Percentiles rank a stretch among this genome's conserved stretches.
phyloP scores from a whole-genome alignment of 495 filamentous ascomycete species.

The Clohesyomyces aquaticus region DNA sequence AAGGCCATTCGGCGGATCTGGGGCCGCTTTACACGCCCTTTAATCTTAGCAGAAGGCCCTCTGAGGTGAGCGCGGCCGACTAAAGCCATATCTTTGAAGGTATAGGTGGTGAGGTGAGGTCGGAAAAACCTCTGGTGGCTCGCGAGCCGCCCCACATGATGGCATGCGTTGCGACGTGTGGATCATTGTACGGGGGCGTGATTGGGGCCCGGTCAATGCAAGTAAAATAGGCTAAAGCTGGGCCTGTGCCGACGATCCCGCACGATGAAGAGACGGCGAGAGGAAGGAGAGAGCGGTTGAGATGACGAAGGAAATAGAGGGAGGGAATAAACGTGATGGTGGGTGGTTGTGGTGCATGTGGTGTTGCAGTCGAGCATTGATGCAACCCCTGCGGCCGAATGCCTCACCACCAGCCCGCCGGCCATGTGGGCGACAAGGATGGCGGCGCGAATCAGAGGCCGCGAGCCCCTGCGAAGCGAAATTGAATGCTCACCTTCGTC shows the following conservation, averaged over 20 bases:
- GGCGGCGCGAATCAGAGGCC: not conserved
- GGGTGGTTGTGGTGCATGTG: constrained; percentile 16
- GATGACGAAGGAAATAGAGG: constrained; percentile 16
- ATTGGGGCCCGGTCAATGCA: constrained; percentile 38
- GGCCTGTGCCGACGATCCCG: constrained; percentile 4
- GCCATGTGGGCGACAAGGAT: constrained; percentile 39
- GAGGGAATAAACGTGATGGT: not conserved
- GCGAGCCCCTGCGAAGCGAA: constrained; percentile 32
- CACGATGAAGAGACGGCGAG: constrained; percentile 4
- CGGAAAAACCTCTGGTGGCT: constrained; percentile 15
- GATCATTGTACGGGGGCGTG: constrained; percentile 33
- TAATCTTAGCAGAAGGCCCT: constrained; percentile 35
- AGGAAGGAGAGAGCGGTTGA: not conserved
- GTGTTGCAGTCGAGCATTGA: constrained; percentile 38
- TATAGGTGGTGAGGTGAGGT: constrained; percentile 37
- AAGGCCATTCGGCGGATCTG: not conserved
- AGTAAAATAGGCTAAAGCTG: constrained; percentile 24
- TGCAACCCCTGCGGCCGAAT: constrained; percentile 29
- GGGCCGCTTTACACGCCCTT: constrained; percentile 29
- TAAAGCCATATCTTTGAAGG: not conserved
- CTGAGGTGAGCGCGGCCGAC: constrained; percentile 13
- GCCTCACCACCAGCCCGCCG: constrained; percentile 17
- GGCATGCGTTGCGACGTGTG: constrained; percentile 30
- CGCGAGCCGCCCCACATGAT: constrained; percentile 7
- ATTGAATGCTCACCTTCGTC: constrained; percentile 32